These are phyloP conservation scores for Paraleonurus japonicus DNA, from an alignment of 257 asterid species.

Conservation along the genomic window DNA sequence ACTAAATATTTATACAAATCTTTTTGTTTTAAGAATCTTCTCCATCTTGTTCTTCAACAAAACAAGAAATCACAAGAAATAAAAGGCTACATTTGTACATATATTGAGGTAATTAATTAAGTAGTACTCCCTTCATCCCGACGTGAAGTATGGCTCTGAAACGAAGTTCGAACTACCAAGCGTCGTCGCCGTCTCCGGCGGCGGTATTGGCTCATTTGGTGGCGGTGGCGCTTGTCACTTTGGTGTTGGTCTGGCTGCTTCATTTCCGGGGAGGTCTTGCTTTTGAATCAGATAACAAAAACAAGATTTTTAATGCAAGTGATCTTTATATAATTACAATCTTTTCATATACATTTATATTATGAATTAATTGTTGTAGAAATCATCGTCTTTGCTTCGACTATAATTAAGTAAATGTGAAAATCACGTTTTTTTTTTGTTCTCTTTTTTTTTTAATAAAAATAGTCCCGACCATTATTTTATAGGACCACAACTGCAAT, in stretches of 20 bases:
- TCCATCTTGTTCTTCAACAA: neutral
- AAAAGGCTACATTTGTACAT: neutral
- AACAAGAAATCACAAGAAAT: neutral
- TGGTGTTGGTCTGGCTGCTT: conserved; percentile 59
- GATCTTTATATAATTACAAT: neutral
- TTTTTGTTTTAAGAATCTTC: neutral
- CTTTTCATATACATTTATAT: neutral
- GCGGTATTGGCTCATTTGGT: conserved; percentile 48
- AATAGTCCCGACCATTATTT: too few relatives aligned
- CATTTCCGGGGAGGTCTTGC: conserved; percentile 60
- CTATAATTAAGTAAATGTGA: too few relatives aligned
- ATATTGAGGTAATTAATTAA: neutral
- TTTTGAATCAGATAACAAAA: conserved; percentile 36
- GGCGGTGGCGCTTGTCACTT: conserved; percentile 33
- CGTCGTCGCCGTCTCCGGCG: conserved; percentile 27
- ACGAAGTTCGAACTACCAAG: conserved; percentile 28
- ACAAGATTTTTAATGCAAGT: conserved; percentile 58
- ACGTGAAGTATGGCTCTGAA: conserved; percentile 36
- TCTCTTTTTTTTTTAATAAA: too few relatives aligned
- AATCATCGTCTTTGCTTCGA: too few relatives aligned
- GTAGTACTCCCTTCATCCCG: too few relatives aligned
- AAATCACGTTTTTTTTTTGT: too few relatives aligned
- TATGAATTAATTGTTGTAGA: too few relatives aligned
- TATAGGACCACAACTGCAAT: too few relatives aligned
- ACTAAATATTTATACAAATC: neutral